Evolutionary conservation across 2,329 filamentous ascomycete species (phyloP), one percentile per base, ranked within the genome.

Genomic region (Cytospora piceicola): DNA sequence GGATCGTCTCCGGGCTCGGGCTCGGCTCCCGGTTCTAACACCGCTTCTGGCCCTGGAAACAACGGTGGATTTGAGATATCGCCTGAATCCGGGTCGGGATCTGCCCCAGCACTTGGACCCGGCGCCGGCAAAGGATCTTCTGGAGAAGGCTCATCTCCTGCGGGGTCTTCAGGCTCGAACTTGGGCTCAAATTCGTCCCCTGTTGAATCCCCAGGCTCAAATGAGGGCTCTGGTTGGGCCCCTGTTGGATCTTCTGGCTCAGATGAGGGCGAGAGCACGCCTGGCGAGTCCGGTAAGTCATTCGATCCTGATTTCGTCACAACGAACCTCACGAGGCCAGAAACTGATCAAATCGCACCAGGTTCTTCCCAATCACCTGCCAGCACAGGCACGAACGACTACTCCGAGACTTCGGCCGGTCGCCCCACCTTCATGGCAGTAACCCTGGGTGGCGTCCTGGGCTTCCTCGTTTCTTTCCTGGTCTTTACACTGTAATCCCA

Each of bases 391-490:
- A 32, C 61, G 22, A 36, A 36, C n/a, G 61, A 30, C 27, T 49
- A 51, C 36, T 39, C 56, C n/a, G 53, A 63, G 53, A 46, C 56
- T 20, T 51, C 61, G 8, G 53, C 29, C 22, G 61, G 53, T 12
- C 39, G 30, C 53, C 61, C 61, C 3, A 53, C 61, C 14, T 57
- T 63, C 22, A 29, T 63, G 27, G 53, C 61, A 39, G 27, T 39
- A 51, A 57, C 61, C n/a, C 17, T 57, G 53, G 61, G 61, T 20
- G 39, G 39, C 11, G 29, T 57, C 12, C 27, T 63, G 22, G 61
- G 61, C 4, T 63, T 57, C 61, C 36, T 57, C 39, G 42, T 63
- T 39, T 39, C 61, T 29, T 63, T 63, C 39, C 42, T 57, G 29
- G 54, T 30, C 9, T 49, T 24, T 24, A 14, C 46, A 20, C n/a